A percentile compares a stretch with the other conserved stretches of the same genome.
These are phyloP conservation scores for Globisporangium parvum DNA, from an alignment of 352 stramenopile genomes.

Conservation along the genomic window DNA sequence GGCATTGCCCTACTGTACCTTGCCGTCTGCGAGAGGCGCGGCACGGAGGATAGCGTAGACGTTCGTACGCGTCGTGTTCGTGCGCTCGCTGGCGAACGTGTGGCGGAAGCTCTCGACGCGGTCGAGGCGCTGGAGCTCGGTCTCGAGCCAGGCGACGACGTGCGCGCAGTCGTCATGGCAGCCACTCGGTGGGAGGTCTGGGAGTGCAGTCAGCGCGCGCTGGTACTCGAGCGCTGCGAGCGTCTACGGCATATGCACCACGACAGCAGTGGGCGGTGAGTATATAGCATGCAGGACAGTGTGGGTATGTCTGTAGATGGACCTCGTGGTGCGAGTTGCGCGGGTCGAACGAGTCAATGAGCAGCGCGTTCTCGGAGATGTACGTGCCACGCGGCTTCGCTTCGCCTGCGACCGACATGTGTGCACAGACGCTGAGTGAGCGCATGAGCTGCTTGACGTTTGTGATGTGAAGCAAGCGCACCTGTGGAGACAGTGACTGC, in stretches of 20 bases:
- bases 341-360: conserved; percentile 69
- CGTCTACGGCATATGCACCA: background rate
- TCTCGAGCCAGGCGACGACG: conserved; percentile 57
- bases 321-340: conserved; percentile 33
- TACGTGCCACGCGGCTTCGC: conserved; percentile 82
- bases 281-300: no score
- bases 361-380: conserved; percentile 85
- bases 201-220: conserved; percentile 28
- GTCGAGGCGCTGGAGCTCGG: conserved; percentile 39
- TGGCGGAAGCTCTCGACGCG: conserved; percentile 61
- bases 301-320: background rate
- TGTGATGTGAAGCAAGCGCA: conserved; percentile 6
- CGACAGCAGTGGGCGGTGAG: no score
- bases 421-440: background rate
- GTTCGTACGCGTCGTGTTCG: conserved; percentile 36
- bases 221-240: conserved; percentile 21
- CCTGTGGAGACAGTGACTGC: conserved; percentile 72
- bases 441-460: no score
- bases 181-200: conserved; percentile 21
- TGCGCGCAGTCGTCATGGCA: conserved; percentile 40
- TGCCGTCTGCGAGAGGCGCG: conserved; percentile 62
- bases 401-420: conserved; percentile 52
- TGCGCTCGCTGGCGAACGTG: conserved; percentile 21
- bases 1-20: conserved; percentile 23
- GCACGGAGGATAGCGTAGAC: conserved; percentile 79